A percentile compares a stretch with the other conserved stretches of the same genome.
Conservation (phyloP, 2,329 filamentous ascomycete species). For the Herpotrichia juniperi region DNA sequence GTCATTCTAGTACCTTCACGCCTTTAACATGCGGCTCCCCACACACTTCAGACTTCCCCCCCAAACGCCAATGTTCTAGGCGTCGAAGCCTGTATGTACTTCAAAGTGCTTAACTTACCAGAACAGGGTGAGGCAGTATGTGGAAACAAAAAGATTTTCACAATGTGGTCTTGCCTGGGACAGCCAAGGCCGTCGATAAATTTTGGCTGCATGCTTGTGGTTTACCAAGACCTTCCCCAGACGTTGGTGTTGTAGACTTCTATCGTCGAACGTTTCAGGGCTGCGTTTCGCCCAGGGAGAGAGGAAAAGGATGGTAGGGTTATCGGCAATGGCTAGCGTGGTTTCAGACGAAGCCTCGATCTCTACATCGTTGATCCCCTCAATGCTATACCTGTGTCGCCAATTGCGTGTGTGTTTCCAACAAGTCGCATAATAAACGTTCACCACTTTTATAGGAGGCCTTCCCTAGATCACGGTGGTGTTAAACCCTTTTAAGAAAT, state of each 20-base stretch:
- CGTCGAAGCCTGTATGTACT: slow-evolving; percentile 1
- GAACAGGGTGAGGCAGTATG: background rate
- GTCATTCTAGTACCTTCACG: background rate
- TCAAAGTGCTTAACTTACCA: background rate
- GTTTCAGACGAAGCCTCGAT: too few species aligned
- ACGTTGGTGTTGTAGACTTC: slow-evolving; percentile 31
- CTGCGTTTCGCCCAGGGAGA: slow-evolving; percentile 6
- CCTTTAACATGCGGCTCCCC: background rate
- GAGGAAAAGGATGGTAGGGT: background rate
- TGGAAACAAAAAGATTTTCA: slow-evolving; percentile 3
- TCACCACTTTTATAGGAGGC: too few species aligned
- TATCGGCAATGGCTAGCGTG: background rate
- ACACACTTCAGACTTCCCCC: background rate
- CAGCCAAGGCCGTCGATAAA: slow-evolving; percentile 7
- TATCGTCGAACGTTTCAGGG: slow-evolving; percentile 16
- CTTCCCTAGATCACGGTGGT: too few species aligned
- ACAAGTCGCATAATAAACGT: too few species aligned
- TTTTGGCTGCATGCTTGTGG: slow-evolving; percentile 9
- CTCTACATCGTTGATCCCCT: too few species aligned
- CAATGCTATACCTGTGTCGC: too few species aligned
- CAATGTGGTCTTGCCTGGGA: slow-evolving; percentile 7
- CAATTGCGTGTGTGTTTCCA: too few species aligned
- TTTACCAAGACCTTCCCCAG: slow-evolving; percentile 17
- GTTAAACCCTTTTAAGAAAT: too few species aligned
- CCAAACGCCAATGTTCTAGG: slow-evolving; percentile 25